A percentile compares a stretch with the other conserved stretches of the same genome.
These are phyloP conservation scores for Mycena galericulata DNA, from an alignment of 768 basidiomycete genomes.

Conservation along the genomic window DNA sequence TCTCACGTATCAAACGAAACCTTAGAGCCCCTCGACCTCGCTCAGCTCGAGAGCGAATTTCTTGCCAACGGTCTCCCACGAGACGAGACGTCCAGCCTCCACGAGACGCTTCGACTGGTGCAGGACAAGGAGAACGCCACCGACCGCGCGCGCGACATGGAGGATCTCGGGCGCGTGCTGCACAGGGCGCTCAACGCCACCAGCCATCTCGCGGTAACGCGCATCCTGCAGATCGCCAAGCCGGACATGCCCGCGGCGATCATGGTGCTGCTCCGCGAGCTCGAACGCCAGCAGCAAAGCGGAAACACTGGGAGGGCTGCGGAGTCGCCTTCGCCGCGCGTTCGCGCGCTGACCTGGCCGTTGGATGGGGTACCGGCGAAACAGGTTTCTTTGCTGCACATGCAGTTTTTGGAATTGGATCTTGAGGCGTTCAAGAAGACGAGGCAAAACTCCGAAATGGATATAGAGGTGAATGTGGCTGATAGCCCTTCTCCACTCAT, in stretches of 20 bases:
- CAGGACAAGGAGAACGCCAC: constrained; percentile 46
- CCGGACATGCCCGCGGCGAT: constrained; percentile 52
- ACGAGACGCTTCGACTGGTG: background rate
- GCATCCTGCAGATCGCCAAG: constrained; percentile 53
- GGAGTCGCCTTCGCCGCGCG: constrained; percentile 17
- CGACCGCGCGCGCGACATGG: constrained; percentile 52
- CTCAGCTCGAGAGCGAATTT: no score
- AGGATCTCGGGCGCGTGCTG: constrained; percentile 54
- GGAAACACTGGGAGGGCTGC: background rate
- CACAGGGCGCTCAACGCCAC: constrained; percentile 50
- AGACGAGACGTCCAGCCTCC: constrained; percentile 6
- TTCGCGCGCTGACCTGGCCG: constrained; percentile 27
- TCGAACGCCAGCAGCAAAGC: constrained; percentile 6
- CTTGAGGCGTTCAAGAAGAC: constrained; percentile 60
- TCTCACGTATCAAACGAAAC: background rate
- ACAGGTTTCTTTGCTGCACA: constrained; percentile 49
- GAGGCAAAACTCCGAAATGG: no score
- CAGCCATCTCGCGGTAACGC: constrained; percentile 55
- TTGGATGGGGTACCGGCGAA: constrained; percentile 20
- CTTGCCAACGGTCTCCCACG: background rate
- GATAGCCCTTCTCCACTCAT: background rate
- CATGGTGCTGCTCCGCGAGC: constrained; percentile 14
- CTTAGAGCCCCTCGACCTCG: background rate
- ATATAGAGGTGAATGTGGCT: no score
- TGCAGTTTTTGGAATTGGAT: constrained; percentile 57